phyloP scores from a whole-genome alignment of 75 land plant genomes.

The Ceratopteris richardii region DNA sequence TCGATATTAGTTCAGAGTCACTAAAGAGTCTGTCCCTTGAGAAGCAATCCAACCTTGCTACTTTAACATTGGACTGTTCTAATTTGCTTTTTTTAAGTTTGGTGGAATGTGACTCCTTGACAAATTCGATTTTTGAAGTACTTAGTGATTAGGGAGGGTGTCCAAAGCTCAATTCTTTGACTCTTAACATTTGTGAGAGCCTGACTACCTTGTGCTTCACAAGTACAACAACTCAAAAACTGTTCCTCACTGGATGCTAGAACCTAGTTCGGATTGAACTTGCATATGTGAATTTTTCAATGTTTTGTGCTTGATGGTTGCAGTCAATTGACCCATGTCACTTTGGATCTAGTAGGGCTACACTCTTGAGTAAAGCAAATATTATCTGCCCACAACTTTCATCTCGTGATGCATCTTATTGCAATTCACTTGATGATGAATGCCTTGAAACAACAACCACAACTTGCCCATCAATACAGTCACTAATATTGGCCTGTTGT shows the following conservation, averaged over 20 bases:
- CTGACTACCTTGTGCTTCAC: constrained; percentile 44
- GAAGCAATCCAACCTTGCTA: constrained; percentile 71
- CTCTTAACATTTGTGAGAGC: constrained; percentile 88
- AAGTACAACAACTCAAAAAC: constrained; percentile 45
- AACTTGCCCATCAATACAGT: constrained; percentile 80
- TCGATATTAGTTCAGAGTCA: constrained; percentile 61
- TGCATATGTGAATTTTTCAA: constrained; percentile 70
- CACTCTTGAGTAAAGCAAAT: constrained; percentile 49
- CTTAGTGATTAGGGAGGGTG: constrained; percentile 93
- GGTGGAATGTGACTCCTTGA: constrained; percentile 85
- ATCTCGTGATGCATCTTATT: constrained; percentile 91
- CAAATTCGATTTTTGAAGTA: constrained; percentile 71
- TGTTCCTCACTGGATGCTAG: constrained; percentile 81
- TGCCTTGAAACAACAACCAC: constrained; percentile 65
- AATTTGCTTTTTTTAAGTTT: constrained; percentile 72
- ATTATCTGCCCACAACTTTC: constrained; percentile 65
- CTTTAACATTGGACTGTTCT: constrained; percentile 60
- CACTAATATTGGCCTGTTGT: constrained; percentile 76
- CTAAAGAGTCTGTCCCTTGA: constrained; percentile 76
- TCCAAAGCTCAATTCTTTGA: constrained; percentile 66
- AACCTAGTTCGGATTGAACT: constrained; percentile 56
- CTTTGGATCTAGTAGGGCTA: constrained; percentile 80
- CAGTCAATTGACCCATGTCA: constrained; percentile 77
- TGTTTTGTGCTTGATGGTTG: constrained; percentile 72
- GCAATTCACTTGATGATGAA: constrained; percentile 82